Base-by-base conservation (phyloP, 371 early-diverging fungal species). In the Chytridium lagenaria region DNA sequence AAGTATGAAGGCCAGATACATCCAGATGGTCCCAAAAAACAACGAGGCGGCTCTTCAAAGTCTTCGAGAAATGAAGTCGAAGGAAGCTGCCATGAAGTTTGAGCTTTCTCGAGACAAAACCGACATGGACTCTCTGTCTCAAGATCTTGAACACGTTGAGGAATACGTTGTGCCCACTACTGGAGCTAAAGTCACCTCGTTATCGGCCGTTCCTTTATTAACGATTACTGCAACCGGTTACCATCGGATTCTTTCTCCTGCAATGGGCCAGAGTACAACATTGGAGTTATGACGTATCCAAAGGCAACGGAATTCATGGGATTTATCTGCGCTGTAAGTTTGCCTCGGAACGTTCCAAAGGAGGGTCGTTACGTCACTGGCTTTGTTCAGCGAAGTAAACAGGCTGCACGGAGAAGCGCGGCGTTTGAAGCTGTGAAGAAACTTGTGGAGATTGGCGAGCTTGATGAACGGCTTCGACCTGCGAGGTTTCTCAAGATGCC, bases 401-500 rank as follows among this genome's bases (percentile, higher is more conserved):
- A 57, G 23, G 77, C 83, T 44, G 95, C 97, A 2, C 93, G 89
- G 74, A 88, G 91, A 16, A 76, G 87, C 1, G 93, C 90, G 0
- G 91, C 93, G 0, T 86, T 93, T 44, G 87, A 92, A 39, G 86
- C 90, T 0, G 88, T 92, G 63, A 86, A 88, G 59, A 77, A 84
- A 61, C 83, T 97, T 7, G 89, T 92, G 50, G 71, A 73, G 26
- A 49, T 82, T 0, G 89, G 91, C 1, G 93, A 90, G 0, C 80
- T 96, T 34, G 88, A 93, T 74, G 92, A 94, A 38, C 85, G 90
- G 51, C 81, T 97, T 26, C 44, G 65, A n/a, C 85, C 88, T 34
- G 73, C 81, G 50, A 69, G 83, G 26, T 82, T 81, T 15, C 31
- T 15, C 15, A 36, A 31, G 38, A 23, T 57, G 5, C 57, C 26